Conservation (phyloP, 176 grass and related monocot species). For the Zoysia pacifica region DNA sequence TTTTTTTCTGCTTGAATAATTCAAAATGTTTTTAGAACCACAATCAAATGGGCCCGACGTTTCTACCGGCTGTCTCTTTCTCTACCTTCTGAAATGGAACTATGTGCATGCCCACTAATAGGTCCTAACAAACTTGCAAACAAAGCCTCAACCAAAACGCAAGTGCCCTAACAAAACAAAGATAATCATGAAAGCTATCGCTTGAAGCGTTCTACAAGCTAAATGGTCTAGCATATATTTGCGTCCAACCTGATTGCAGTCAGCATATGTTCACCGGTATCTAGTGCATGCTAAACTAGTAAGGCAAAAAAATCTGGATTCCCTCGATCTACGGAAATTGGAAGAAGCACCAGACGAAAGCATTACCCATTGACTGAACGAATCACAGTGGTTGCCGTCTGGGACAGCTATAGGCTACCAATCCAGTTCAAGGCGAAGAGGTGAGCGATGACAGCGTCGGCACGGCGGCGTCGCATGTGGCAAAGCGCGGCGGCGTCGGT, state of each 20-base stretch:
- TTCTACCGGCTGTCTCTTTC: conserved; percentile 45
- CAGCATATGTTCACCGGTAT: neutral
- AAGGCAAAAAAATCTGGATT: neutral
- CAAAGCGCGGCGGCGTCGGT: no score
- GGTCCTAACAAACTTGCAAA: conserved; percentile 30
- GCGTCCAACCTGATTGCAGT: neutral
- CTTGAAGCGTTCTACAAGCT: conserved; percentile 10
- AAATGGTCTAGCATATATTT: conserved; percentile 24
- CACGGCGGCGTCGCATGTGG: no score
- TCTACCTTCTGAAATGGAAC: conserved; percentile 21
- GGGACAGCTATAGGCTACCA: no score
- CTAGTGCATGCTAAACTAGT: neutral
- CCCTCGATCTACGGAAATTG: neutral
- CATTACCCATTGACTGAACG: conserved; percentile 74
- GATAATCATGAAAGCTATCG: conserved; percentile 35
- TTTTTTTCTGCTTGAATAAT: conserved; percentile 31
- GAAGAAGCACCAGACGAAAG: conserved; percentile 3
- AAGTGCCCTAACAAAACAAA: conserved; percentile 35
- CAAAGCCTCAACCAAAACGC: conserved; percentile 44
- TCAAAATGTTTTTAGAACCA: no score
- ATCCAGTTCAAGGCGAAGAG: no score
- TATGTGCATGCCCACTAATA: conserved; percentile 47
- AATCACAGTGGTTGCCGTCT: no score
- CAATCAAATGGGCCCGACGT: no score
- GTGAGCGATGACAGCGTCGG: no score